Evolutionary conservation across 1,139 yeast species (phyloP).

Genomic region (Trichomonascaceae sp.): DNA sequence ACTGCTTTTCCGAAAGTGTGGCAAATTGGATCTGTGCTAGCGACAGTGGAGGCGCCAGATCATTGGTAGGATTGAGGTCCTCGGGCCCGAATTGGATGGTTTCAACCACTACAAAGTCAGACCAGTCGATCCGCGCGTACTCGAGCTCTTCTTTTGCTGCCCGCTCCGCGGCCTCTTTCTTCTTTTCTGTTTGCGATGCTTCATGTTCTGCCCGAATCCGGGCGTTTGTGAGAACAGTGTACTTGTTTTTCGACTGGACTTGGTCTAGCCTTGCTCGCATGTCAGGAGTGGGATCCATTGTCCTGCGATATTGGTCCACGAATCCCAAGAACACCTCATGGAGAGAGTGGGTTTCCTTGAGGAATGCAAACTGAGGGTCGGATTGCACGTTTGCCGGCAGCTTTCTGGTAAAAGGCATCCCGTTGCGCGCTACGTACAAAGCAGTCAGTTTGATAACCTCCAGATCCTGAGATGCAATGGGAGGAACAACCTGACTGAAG

Average conservation of each 20-base stretch:
- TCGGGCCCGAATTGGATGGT: constrained; percentile 53
- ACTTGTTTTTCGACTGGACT: constrained; percentile 17
- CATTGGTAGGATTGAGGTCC: constrained; percentile 39
- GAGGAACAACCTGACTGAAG: constrained; percentile 39
- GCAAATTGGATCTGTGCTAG: constrained; percentile 49
- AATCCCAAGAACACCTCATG: constrained; percentile 38
- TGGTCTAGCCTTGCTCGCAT: constrained; percentile 10
- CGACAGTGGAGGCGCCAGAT: constrained; percentile 48
- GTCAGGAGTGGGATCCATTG: constrained; percentile 20
- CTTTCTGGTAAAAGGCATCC: constrained; percentile 32
- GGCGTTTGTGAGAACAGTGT: constrained; percentile 36
- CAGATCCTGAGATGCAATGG: constrained; percentile 50
- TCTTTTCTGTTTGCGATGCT: constrained; percentile 29
- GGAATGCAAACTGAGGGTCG: constrained; percentile 54
- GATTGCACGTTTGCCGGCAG: constrained; percentile 31
- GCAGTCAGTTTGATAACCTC: constrained; percentile 67
- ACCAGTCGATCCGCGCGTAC: constrained; percentile 81
- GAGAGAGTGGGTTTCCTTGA: constrained; percentile 48
- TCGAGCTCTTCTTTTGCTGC: constrained; percentile 23
- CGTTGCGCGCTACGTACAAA: constrained; percentile 45
- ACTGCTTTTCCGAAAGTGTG: constrained; percentile 37
- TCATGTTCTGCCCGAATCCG: constrained; percentile 46
- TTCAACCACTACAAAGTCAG: constrained; percentile 60
- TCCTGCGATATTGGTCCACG: constrained; percentile 42
- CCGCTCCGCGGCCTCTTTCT: constrained; percentile 13